Base-by-base conservation (phyloP, 2,329 filamentous ascomycete genomes). In the Cercospora beticola region DNA sequence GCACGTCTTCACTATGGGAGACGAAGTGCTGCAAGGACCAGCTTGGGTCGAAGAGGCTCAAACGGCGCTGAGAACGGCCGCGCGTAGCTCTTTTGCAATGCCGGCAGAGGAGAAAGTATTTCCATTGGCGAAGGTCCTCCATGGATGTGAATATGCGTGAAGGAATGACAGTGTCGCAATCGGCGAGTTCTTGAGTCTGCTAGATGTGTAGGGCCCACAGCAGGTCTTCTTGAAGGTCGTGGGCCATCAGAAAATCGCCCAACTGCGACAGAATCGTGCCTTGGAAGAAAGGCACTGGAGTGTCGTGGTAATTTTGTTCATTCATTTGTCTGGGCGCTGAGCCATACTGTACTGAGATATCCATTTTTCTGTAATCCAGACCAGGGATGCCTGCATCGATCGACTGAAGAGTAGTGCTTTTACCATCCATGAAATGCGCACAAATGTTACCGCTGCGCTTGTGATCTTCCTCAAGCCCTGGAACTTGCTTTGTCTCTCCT, bases 151-250 rank as follows among this genome's bases (percentile, higher is more conserved):
- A 58, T n/a, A 36, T 31, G 28, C 28, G 28, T 23, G 56, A 58
- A 16, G 28, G 56, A 16, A 36, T 58, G 28, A 3, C 23, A 31
- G 18, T 18, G 28, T 58, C 28, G 28, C 31, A 31, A 31, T 31
- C 56, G 28, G 31, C 56, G 8, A 18, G n/a, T 58, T 31, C 18
- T 8, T 58, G 28, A 10, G 16, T 58, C 56, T 58, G 28, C 56
- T 58, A 58, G 56, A 58, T 58, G 56, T 58, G 56, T 36, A 58
- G 56, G 28, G 56, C 56, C 28, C 28, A 58, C 28, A 58, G 56
- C 56, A 58, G 16, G 56, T 58, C 56, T 31, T 58, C 31, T 36
- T 58, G 56, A 36, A 58, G 56, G 8, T 23, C 28, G 31, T 58
- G 56, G 26, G n/a, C 28, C 28, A 58, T 36, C 28, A 58, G 28